phyloP scores from a whole-genome alignment of 2,329 filamentous ascomycete species.

The Colletotrichum cordylinicola region DNA sequence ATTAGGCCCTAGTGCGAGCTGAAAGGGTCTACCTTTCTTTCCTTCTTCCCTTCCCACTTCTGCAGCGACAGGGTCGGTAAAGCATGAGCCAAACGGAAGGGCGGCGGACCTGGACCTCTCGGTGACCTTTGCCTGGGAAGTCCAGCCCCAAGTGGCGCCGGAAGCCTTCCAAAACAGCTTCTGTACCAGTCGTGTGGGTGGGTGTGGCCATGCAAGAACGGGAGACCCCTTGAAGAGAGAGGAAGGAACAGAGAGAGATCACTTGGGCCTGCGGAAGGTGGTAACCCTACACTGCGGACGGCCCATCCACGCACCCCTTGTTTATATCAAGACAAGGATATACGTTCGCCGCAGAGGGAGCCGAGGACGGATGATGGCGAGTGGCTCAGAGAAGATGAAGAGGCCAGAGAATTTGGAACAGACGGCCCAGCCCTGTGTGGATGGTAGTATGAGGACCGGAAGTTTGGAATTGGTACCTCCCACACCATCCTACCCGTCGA shows the following conservation, averaged over 20 bases:
- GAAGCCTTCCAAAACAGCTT: slow-evolving; percentile 7
- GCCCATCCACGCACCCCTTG: not conserved
- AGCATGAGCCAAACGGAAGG: not conserved
- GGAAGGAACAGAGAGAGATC: not conserved
- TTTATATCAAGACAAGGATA: not conserved
- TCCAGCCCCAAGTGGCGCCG: not conserved
- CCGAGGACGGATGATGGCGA: not conserved
- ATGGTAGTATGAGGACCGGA: not conserved
- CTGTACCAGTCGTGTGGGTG: slow-evolving; percentile 3
- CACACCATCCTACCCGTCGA: not conserved
- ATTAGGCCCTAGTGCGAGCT: not conserved
- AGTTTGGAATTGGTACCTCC: not conserved
- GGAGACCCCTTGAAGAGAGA: not conserved
- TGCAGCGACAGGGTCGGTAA: not conserved
- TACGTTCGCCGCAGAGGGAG: not conserved
- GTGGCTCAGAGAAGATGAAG: not conserved
- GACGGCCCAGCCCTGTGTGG: not conserved
- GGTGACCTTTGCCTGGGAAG: not conserved
- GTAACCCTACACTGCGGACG: slow-evolving; percentile 2
- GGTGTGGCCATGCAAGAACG: slow-evolving; percentile 1
- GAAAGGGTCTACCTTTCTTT: not conserved
- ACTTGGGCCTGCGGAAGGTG: not conserved
- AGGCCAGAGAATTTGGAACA: not conserved
- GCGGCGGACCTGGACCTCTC: not conserved
- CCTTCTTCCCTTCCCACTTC: not conserved